Conservation (phyloP, 2,329 filamentous ascomycete species). For the Westerdykella sp. region DNA sequence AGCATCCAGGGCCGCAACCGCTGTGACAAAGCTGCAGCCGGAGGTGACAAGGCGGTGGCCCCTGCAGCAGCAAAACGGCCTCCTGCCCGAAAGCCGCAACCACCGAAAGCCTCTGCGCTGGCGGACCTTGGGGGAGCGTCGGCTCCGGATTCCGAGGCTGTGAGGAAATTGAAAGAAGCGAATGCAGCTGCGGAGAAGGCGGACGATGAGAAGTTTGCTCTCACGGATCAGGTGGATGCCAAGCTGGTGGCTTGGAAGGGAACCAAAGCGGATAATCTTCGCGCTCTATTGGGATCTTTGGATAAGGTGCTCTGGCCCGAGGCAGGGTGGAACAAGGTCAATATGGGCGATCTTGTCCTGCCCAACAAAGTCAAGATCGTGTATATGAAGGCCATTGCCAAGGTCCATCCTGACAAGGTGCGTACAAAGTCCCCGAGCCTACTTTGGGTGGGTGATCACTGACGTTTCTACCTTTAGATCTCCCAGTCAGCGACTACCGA, state of each 20-base stretch:
- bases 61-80: conserved; percentile 17
- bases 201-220: conserved; percentile 87
- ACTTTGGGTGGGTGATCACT: conserved; percentile 2
- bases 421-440: background rate
- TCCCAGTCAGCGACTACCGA: conserved; percentile 59
- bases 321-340: conserved; percentile 94
- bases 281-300: conserved; percentile 78
- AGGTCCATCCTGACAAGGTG: conserved; percentile 98
- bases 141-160: conserved; percentile 62
- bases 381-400: conserved; percentile 99
- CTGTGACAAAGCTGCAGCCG: conserved; percentile 74
- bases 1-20: conserved; percentile 80
- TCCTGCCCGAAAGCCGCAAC: conserved; percentile 22
- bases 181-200: conserved; percentile 79
- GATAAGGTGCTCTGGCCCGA: conserved; percentile 87
- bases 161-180: conserved; percentile 72
- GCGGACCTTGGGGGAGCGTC: conserved; percentile 35
- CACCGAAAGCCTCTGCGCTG: conserved; percentile 37
- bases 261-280: conserved; percentile 86
- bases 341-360: conserved; percentile 86
- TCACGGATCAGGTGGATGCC: conserved; percentile 79
- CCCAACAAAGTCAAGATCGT: conserved; percentile 92
- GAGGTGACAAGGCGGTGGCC: conserved; percentile 13
- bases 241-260: conserved; percentile 75
- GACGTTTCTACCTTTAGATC: conserved; percentile 38